These are phyloP conservation scores for Fragaria iinumae DNA, from an alignment of 306 rosid species.

Conservation along the genomic window DNA sequence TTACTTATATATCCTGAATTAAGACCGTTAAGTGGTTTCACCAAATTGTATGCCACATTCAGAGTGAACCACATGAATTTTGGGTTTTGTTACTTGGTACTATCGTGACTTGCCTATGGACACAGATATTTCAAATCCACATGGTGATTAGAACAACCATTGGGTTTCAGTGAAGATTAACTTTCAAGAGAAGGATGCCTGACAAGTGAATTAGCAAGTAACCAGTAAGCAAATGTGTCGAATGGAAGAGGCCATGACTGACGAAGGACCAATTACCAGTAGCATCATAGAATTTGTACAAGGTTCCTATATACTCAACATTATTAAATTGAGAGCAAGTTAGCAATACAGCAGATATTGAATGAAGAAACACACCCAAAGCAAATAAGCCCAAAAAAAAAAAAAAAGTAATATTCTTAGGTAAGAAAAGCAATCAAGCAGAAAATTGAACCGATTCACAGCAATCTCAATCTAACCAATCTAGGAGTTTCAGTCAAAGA, in stretches of 20 bases:
- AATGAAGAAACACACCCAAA: neutral
- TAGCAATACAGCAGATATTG: neutral
- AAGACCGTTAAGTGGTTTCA: neutral
- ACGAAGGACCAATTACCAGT: neutral
- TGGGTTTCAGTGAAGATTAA: no score
- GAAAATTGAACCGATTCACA: neutral
- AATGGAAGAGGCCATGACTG: neutral
- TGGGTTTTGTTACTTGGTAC: no score
- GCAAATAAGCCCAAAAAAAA: neutral
- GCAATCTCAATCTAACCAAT: neutral
- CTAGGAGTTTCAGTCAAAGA: neutral
- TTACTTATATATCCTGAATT: neutral
- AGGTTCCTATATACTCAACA: neutral
- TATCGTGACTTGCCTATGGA: no score
- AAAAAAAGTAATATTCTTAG: no score
- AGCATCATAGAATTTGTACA: neutral
- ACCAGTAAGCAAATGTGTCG: neutral
- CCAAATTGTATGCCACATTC: neutral
- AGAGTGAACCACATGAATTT: neutral
- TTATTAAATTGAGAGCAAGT: neutral
- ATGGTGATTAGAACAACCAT: no score
- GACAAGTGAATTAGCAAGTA: neutral
- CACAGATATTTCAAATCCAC: no score
- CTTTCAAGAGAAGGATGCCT: no score
- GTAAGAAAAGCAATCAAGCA: neutral